Evolutionary conservation across 805 yeast genomes (phyloP).

Genomic region (Candida incommunis): DNA sequence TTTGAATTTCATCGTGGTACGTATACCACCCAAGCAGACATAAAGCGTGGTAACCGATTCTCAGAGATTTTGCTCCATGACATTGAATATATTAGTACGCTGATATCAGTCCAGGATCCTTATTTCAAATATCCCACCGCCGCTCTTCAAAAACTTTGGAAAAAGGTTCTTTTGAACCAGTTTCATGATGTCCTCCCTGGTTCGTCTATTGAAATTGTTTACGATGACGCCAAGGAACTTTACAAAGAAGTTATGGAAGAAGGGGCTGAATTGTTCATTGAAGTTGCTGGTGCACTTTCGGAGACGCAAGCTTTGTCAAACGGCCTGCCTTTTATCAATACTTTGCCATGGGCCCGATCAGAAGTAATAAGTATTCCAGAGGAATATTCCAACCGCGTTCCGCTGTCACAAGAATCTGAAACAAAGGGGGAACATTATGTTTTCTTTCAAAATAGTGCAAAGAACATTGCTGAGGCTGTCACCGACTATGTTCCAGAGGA

Average conservation of each 20-base stretch:
- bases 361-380: conserved; percentile 2
- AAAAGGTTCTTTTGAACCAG: conserved; percentile 76
- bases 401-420: neutral
- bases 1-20: conserved; percentile 96
- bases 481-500: neutral
- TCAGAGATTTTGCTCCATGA: conserved; percentile 72
- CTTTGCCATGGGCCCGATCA: conserved; percentile 2
- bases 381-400: neutral
- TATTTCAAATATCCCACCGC: conserved; percentile 58
- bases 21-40: conserved; percentile 84
- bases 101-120: conserved; percentile 36
- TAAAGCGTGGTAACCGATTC: conserved; percentile 65
- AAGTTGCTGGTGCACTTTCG: conserved; percentile 14
- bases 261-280: conserved; percentile 37
- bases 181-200: conserved; percentile 99
- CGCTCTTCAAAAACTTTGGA: conserved; percentile 67
- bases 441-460: conserved; percentile 2
- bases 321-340: neutral
- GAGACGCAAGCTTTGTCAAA: neutral
- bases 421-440: neutral
- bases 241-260: conserved; percentile 40
- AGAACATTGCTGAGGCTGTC: conserved; percentile 7
- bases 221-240: conserved; percentile 79
- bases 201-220: conserved; percentile 86
- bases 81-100: conserved; percentile 71